phyloP scores from a whole-genome alignment of 2,329 filamentous ascomycete species.

The Colletotrichum echinochloae region DNA sequence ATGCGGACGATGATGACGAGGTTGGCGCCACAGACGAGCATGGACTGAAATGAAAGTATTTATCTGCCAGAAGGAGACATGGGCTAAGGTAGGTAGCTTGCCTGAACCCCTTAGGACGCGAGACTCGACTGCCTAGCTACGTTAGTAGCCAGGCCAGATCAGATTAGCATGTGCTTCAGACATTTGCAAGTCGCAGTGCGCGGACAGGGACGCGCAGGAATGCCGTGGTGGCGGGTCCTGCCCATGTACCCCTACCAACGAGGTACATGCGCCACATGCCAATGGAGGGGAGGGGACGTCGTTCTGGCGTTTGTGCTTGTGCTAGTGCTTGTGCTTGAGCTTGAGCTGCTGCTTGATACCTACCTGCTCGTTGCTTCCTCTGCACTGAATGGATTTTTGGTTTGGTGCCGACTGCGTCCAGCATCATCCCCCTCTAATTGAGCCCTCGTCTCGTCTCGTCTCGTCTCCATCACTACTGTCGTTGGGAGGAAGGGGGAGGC shows the following conservation, averaged over 20 bases:
- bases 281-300: conserved; percentile 11
- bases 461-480: too few relatives aligned
- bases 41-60: conserved; percentile 40
- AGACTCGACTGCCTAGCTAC: conserved; percentile 4
- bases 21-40: conserved; percentile 35
- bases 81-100: conserved; percentile 11
- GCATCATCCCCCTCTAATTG: background rate
- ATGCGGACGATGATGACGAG: conserved; percentile 35
- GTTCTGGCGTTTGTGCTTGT: conserved; percentile 4
- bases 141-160: conserved; percentile 8
- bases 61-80: conserved; percentile 25
- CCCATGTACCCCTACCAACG: conserved; percentile 30
- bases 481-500: background rate
- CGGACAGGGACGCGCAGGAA: conserved; percentile 35
- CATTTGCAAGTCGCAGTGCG: conserved; percentile 23
- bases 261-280: conserved; percentile 36
- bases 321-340: background rate
- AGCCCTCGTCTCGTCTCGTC: background rate
- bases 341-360: background rate
- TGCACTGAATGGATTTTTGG: background rate
- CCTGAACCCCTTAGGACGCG: conserved; percentile 35
- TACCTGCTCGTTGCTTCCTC: background rate
- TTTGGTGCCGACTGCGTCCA: too few relatives aligned
- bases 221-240: conserved; percentile 33
- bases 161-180: conserved; percentile 29